Evolutionary conservation across 768 basidiomycete genomes (phyloP), one percentile per base, ranked within the genome.

Genomic region (Royoungia palumana): DNA sequence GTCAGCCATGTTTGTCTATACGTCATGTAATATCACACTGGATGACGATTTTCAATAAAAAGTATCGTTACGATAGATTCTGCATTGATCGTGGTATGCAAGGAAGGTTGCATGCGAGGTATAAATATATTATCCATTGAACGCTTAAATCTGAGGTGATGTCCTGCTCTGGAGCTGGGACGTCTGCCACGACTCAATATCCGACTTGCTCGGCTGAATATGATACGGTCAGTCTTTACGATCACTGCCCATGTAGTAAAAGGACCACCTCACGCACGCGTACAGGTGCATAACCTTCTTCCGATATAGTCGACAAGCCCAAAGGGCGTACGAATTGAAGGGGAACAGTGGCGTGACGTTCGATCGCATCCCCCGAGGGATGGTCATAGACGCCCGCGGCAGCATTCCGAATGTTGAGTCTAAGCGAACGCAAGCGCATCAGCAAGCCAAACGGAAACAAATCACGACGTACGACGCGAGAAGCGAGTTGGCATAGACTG

Each of bases 401-500:
- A 28, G 64, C 57, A 5, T 66, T 51, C 10, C 64, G 57, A 27
- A 65, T 51, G 53, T 65, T 65, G 35, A 65, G 56, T 11, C 64
- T 28, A 28, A 24, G 34, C n/a, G n/a, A n/a, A n/a, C n/a, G n/a
- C n/a, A n/a, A n/a, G n/a, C n/a, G n/a, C n/a, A n/a, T n/a, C n/a
- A n/a, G n/a, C n/a, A n/a, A n/a, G 7, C 19, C 25, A 14, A 27
- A 8, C 9, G 11, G 28, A 28, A 28, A 8, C 9, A 11, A 28
- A 11, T 3, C 7, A 28, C n/a, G n/a, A 52, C 58, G 41, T 20
- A 66, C 64, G 61, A 65, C 45, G 60, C 51, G 22, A 65, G 54
- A 30, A 65, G 56, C 25, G 64, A 66, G 47, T 65, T 65, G 40
- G 64, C 62, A 10, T 65, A 65, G 10, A 65, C 64, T 65, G 12